Base-by-base conservation (phyloP, 176 grass and related monocot species). In the Eragrostis nindensis region DNA sequence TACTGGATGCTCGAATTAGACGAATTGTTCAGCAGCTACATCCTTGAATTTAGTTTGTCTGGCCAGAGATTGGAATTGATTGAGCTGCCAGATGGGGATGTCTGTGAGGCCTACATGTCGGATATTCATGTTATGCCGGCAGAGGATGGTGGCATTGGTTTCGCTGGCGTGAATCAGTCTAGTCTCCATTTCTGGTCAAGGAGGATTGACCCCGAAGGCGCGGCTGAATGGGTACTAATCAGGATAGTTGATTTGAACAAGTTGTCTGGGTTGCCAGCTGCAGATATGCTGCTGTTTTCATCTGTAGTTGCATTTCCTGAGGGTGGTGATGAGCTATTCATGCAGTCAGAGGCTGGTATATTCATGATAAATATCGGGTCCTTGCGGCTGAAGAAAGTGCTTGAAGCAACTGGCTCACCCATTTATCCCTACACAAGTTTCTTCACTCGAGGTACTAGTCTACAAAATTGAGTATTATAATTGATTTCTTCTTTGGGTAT, bases 101-200 rank as follows among this genome's bases (percentile, higher is more conserved):
- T 39, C 6, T n/a, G 2, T 32, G 43, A 54, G 5, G 21, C 18
- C 3, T 74, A 74, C 25, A 55, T 55, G 30, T 74, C 71, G 5
- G 30, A 74, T 39, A 40, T 74, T 38, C 71, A 39, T 2, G 11
- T 74, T 74, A 55, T 73, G 70, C 25, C 46, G 17, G 47, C 48
- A 32, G 70, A 73, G 17, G 70, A 53, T 13, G 70, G 26, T 12
- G 47, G 27, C 48, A 73, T 73, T 18, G 48, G 70, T 53, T 73
- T 53, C 12, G 16, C 17, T 7, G 47, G 70, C 5, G 9, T 73
- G 16, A 73, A 38, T 36, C 8, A 10, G 10, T 53, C 17, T 19
- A 73, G 17, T 21, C 30, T 73, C 70, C 70, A 73, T 73, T 11
- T 73, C 14, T 73, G 70, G 70, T 73, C 70, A 7, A 73, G 70